phyloP scores from a whole-genome alignment of 441 rosid species.

The Francoa sonchifolia region DNA sequence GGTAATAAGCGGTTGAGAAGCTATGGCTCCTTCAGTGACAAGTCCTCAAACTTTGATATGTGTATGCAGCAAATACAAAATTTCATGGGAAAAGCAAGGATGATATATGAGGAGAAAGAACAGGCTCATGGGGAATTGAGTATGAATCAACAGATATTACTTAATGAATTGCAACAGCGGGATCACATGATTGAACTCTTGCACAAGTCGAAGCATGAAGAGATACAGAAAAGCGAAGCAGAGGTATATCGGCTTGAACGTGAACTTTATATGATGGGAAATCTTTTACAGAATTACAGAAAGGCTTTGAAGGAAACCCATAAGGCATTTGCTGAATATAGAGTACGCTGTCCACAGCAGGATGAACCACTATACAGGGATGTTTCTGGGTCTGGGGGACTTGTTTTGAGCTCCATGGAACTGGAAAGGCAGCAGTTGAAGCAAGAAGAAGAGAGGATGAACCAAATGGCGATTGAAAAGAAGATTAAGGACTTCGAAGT shows the following conservation, averaged over 20 bases:
- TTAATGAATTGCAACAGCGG: conserved; percentile 39
- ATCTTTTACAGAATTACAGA: conserved; percentile 53
- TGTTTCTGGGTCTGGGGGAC: conserved; percentile 66
- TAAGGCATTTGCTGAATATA: conserved; percentile 51
- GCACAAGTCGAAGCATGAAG: conserved; percentile 49
- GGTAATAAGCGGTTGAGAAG: conserved; percentile 53
- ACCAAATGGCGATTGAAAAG: conserved; percentile 23
- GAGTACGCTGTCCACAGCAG: conserved; percentile 35
- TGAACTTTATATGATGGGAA: conserved; percentile 57
- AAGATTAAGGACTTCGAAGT: conserved; percentile 42
- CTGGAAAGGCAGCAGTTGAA: conserved; percentile 50
- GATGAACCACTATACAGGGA: conserved; percentile 67
- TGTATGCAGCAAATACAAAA: conserved; percentile 39
- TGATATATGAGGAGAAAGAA: conserved; percentile 35
- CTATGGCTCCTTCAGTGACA: conserved; percentile 41
- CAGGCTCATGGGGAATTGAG: conserved; percentile 28
- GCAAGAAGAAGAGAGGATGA: conserved; percentile 52
- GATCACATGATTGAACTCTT: conserved; percentile 36
- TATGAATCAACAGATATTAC: conserved; percentile 41
- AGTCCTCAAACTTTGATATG: conserved; percentile 29
- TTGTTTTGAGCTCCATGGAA: conserved; percentile 53
- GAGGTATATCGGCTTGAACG: conserved; percentile 53
- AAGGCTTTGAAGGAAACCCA: conserved; percentile 59
- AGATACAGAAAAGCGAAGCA: conserved; percentile 34
- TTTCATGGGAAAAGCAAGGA: conserved; percentile 36